These are phyloP conservation scores for Russula emetica DNA, from an alignment of 768 basidiomycete genomes.

Conservation along the genomic window DNA sequence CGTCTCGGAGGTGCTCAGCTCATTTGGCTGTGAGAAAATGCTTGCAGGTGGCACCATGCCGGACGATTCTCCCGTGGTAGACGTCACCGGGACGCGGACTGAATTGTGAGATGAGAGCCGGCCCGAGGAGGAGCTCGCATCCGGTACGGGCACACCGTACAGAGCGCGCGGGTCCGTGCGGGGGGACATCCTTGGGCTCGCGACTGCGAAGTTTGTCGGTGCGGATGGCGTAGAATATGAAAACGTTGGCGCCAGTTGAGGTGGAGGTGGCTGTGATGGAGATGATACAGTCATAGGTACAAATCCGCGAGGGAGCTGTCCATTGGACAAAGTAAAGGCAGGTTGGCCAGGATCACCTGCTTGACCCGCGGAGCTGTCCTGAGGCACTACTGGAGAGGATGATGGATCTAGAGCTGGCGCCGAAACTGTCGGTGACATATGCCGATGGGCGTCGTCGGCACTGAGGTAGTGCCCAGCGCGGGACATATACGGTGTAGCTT, in stretches of 20 bases:
- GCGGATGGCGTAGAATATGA: background rate
- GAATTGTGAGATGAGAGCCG: slow-evolving; percentile 13
- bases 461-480: slow-evolving; percentile 17
- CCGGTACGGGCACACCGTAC: slow-evolving; percentile 21
- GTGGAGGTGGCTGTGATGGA: slow-evolving; percentile 11
- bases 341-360: slow-evolving; percentile 1
- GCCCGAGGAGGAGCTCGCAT: slow-evolving; percentile 19
- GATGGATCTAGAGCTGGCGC: slow-evolving; percentile 2
- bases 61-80: slow-evolving; percentile 18
- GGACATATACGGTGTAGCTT: slow-evolving; percentile 16
- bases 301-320: slow-evolving; percentile 26
- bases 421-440: slow-evolving; percentile 11
- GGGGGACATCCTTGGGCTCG: slow-evolving; percentile 11
- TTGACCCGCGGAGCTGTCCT: background rate
- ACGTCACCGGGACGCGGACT: slow-evolving; percentile 10
- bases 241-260: background rate
- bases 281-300: slow-evolving; percentile 15
- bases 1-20: slow-evolving; percentile 22
- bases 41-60: slow-evolving; percentile 23
- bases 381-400: slow-evolving; percentile 5
- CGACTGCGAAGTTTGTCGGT: slow-evolving; percentile 1
- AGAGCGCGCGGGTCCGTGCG: slow-evolving; percentile 1
- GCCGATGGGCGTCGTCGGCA: slow-evolving; percentile 24
- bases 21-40: slow-evolving; percentile 24
- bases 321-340: slow-evolving; percentile 10